Conservation (phyloP, 805 yeast genomes). For the Yarrowia keelungensis region DNA sequence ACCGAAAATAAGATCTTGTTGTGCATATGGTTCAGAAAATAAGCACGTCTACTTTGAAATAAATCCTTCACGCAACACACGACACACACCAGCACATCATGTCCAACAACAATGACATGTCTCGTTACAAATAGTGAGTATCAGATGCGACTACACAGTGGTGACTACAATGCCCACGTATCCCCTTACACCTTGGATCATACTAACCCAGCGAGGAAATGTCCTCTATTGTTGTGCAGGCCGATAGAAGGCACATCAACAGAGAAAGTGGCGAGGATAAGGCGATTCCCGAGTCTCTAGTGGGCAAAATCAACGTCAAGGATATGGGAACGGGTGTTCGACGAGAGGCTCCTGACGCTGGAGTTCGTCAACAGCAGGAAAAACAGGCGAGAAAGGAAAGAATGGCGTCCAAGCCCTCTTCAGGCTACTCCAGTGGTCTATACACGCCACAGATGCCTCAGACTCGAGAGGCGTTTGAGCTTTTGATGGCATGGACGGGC, state of each 20-base stretch:
- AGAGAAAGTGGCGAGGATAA: slow-evolving; percentile 57
- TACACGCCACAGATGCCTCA: slow-evolving; percentile 69
- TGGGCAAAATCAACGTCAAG: slow-evolving; percentile 66
- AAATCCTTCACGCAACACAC: slow-evolving; percentile 27
- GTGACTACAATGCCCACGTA: no score
- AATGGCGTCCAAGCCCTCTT: not conserved
- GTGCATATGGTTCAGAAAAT: slow-evolving; percentile 31
- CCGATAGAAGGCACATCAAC: slow-evolving; percentile 61
- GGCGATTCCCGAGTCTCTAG: slow-evolving; percentile 74
- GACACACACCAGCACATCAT: slow-evolving; percentile 13
- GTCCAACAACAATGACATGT: slow-evolving; percentile 40
- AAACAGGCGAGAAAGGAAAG: slow-evolving; percentile 23
- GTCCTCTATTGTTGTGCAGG: slow-evolving; percentile 75
- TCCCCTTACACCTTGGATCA: not conserved
- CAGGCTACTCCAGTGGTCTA: slow-evolving; percentile 4
- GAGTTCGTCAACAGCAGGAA: slow-evolving; percentile 24
- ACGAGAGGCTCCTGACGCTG: slow-evolving; percentile 42
- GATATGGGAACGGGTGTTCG: slow-evolving; percentile 70
- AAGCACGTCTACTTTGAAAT: slow-evolving; percentile 17
- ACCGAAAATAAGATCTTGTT: slow-evolving; percentile 10
- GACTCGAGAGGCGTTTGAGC: slow-evolving; percentile 60
- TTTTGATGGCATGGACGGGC: slow-evolving; percentile 66
- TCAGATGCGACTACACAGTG: not conserved
- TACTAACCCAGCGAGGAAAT: slow-evolving; percentile 48
- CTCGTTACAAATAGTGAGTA: slow-evolving; percentile 43